A percentile compares a stretch with the other conserved stretches of the same genome.
phyloP scores from a whole-genome alignment of 305 asterid species.

The Fraxinus ornus region DNA sequence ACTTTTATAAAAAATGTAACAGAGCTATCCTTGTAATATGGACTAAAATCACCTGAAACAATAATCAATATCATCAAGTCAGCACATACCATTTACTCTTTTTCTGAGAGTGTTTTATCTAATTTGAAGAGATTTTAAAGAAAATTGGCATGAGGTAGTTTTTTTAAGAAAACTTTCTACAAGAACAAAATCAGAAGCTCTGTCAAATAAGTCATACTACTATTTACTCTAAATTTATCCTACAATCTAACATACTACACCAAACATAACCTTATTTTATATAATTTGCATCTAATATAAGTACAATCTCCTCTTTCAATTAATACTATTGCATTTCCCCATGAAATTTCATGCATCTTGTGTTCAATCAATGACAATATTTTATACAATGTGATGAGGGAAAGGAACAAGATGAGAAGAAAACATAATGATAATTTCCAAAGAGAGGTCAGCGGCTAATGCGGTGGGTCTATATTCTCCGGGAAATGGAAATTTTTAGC shows the following conservation, averaged over 20 bases:
- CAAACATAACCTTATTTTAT: neutral
- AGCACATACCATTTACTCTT: no score
- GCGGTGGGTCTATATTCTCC: slow-evolving; percentile 94
- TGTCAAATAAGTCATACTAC: neutral
- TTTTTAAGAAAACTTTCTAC: neutral
- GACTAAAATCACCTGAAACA: no score
- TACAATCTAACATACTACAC: neutral
- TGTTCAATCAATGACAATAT: slow-evolving; percentile 7
- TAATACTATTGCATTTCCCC: slow-evolving; percentile 24
- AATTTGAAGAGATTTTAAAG: no score
- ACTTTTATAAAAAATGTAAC: no score
- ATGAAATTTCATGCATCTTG: slow-evolving; percentile 17
- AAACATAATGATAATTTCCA: slow-evolving; percentile 23
- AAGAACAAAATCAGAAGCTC: neutral
- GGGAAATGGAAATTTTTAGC: slow-evolving; percentile 55
- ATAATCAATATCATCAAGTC: no score
- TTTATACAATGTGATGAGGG: slow-evolving; percentile 32
- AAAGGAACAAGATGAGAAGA: slow-evolving; percentile 29
- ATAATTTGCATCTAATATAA: neutral
- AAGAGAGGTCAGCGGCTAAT: slow-evolving; percentile 79
- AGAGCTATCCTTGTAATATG: no score
- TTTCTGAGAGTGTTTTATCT: no score
- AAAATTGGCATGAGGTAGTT: neutral
- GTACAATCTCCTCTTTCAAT: neutral
- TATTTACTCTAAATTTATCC: no score